These are phyloP conservation scores for Dryas drummondii DNA, from an alignment of 306 rosid genomes.

Conservation along the genomic window DNA sequence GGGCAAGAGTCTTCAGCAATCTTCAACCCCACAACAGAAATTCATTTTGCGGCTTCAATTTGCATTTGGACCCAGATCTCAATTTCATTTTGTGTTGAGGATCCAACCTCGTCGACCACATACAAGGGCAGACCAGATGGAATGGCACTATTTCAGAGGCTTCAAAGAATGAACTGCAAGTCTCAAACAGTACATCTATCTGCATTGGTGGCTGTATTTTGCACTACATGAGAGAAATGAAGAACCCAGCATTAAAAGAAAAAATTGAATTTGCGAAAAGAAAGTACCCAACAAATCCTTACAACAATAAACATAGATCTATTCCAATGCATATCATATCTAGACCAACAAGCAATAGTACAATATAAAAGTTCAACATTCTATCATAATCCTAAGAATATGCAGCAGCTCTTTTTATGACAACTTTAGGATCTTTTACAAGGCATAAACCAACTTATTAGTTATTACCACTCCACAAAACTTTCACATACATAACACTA, in stretches of 20 bases:
- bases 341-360: too few relatives aligned
- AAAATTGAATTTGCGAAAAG: not conserved
- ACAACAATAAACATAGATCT: too few relatives aligned
- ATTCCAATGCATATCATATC: too few relatives aligned
- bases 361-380: too few relatives aligned
- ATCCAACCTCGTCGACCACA: constrained; percentile 11
- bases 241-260: not conserved
- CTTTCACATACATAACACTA: too few relatives aligned
- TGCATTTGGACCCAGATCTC: constrained; percentile 16
- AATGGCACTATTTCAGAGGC: not conserved
- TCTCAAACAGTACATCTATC: constrained; percentile 14
- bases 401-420: too few relatives aligned
- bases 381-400: too few relatives aligned
- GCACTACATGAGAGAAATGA: not conserved
- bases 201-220: constrained; percentile 12
- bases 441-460: too few relatives aligned
- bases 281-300: not conserved
- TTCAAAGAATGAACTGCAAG: constrained; percentile 5
- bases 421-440: too few relatives aligned
- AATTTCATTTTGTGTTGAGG: not conserved
- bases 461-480: too few relatives aligned
- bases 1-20: not conserved
- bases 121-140: constrained; percentile 1
- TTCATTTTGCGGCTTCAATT: not conserved
- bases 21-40: not conserved